These are phyloP conservation scores for Salix arbutifolia DNA, from an alignment of 345 rosid species.

Conservation along the genomic window DNA sequence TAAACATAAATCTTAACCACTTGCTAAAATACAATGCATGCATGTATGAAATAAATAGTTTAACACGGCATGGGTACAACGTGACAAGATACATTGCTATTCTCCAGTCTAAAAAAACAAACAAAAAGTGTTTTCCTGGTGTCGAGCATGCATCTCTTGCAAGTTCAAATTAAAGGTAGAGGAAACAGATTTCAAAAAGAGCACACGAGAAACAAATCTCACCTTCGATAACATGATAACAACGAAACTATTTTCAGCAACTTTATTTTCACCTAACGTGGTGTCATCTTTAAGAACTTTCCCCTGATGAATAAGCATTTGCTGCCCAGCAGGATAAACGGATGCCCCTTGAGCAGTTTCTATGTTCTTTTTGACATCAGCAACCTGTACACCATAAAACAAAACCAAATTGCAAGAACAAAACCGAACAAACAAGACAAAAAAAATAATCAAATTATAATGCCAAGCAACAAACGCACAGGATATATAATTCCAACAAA, in stretches of 20 bases:
- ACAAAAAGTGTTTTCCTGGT: not conserved
- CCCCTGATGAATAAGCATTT: conserved; percentile 82
- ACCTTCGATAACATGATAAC: conserved; percentile 86
- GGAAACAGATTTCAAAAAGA: not conserved
- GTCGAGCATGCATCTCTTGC: not conserved
- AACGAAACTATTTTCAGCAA: conserved; percentile 68
- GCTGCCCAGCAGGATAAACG: conserved; percentile 65
- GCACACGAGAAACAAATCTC: not conserved
- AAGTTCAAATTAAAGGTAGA: not conserved
- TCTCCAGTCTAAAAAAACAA: not conserved
- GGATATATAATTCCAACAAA: not conserved
- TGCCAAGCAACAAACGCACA: not conserved
- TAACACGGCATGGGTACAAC: not conserved
- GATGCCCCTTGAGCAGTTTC: conserved; percentile 63
- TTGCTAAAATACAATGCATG: not conserved
- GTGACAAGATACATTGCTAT: not conserved
- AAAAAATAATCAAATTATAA: not conserved
- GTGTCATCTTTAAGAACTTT: conserved; percentile 75
- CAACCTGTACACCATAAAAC: conserved; percentile 34
- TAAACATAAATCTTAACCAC: not conserved
- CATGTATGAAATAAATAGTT: not conserved
- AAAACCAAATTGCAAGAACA: not conserved
- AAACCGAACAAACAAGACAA: not conserved
- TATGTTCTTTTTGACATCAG: conserved; percentile 72
- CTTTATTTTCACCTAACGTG: conserved; percentile 68